phyloP scores from a whole-genome alignment of 1,139 yeast genomes.

The Sugiyamaella xylanicola region DNA sequence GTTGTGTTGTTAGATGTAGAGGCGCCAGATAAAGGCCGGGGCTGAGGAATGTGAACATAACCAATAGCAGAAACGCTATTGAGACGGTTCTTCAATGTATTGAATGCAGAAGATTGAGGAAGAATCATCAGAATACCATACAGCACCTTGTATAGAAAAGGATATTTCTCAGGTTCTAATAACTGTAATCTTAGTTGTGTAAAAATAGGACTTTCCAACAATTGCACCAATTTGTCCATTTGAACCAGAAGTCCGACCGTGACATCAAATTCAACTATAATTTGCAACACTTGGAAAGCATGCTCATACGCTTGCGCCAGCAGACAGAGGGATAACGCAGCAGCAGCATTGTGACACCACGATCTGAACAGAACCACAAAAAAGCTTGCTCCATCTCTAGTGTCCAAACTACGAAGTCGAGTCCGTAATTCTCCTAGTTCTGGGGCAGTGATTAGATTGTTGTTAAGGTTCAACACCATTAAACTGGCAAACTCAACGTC shows the following conservation, averaged over 20 bases:
- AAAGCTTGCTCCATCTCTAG: conserved; percentile 65
- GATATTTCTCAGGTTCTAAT: conserved; percentile 81
- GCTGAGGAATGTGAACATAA: conserved; percentile 38
- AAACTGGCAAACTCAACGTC: conserved; percentile 75
- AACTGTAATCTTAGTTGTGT: conserved; percentile 83
- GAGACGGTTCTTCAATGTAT: conserved; percentile 73
- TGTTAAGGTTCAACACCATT: conserved; percentile 85
- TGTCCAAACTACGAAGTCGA: conserved; percentile 56
- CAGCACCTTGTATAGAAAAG: conserved; percentile 80
- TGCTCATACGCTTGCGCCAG: conserved; percentile 88
- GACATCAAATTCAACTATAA: conserved; percentile 73
- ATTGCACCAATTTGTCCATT: conserved; percentile 76
- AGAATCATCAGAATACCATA: conserved; percentile 92
- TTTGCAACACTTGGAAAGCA: conserved; percentile 77
- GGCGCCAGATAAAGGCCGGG: conserved; percentile 14
- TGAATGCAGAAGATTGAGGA: conserved; percentile 95
- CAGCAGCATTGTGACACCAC: conserved; percentile 93
- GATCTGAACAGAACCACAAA: conserved; percentile 80
- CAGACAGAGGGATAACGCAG: conserved; percentile 82
- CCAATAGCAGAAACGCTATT: conserved; percentile 54
- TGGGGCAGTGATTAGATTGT: conserved; percentile 84
- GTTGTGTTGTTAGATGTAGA: conserved; percentile 5
- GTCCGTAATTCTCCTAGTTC: conserved; percentile 73
- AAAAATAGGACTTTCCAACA: conserved; percentile 86
- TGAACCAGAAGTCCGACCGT: conserved; percentile 72